These are phyloP conservation scores for Oryza meyeriana DNA, from an alignment of 176 grass and related monocot species.

Conservation along the genomic window DNA sequence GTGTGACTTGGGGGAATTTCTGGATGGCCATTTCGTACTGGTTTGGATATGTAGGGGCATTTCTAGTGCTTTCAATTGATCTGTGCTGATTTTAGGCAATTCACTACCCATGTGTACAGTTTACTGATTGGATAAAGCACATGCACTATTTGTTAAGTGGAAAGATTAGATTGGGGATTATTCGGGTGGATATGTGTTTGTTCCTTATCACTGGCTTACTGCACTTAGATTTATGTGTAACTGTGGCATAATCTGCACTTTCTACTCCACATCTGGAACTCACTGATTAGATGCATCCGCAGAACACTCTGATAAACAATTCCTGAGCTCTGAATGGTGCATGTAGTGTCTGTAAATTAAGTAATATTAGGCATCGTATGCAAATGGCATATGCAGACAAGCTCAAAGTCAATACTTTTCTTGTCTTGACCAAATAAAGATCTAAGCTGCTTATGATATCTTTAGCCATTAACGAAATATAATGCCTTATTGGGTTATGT, in stretches of 20 bases:
- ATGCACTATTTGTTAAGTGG: not conserved
- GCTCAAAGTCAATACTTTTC: not conserved
- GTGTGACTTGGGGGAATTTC: not conserved
- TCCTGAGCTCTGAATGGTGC: not conserved
- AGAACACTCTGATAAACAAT: not conserved
- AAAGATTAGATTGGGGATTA: not conserved
- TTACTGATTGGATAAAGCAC: not conserved
- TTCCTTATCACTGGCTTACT: not conserved
- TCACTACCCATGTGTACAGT: not conserved
- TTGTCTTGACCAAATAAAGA: not conserved
- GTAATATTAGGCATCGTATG: not conserved
- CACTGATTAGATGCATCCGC: not conserved
- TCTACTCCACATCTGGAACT: not conserved
- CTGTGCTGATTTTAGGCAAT: not conserved
- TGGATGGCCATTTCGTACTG: not conserved
- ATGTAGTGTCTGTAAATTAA: not conserved
- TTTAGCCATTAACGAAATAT: not conserved
- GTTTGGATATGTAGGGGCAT: not conserved
- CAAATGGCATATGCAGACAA: not conserved
- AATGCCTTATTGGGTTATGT: not conserved
- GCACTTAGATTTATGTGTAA: not conserved
- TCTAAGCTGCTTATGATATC: not conserved
- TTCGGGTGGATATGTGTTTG: not conserved
- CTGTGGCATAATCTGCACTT: not conserved
- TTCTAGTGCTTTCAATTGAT: not conserved